Percentiles rank a stretch among this genome's conserved stretches.
Evolutionary conservation across 768 basidiomycete genomes (phyloP).

Genomic region (Suillus subalutaceus): DNA sequence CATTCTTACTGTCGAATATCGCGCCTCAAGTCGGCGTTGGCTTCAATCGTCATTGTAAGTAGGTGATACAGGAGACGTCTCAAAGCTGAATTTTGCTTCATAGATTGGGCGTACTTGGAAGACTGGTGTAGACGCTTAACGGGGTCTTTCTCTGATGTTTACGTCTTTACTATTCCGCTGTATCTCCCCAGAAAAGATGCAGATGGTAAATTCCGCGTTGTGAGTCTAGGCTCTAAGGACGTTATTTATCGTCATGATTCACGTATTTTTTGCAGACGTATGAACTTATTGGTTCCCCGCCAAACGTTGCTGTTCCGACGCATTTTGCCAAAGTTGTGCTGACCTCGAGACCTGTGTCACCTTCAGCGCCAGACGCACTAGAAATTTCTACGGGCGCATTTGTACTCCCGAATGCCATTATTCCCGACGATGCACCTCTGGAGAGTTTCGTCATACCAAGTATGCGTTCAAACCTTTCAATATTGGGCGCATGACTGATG

Average conservation of each 20-base stretch:
- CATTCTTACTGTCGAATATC: conserved; percentile 92
- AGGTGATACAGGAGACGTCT: background rate
- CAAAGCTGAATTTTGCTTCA: background rate
- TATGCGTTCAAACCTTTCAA: conserved; percentile 36
- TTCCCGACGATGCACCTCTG: conserved; percentile 81
- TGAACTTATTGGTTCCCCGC: conserved; percentile 93
- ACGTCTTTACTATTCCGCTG: conserved; percentile 96
- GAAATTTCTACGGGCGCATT: conserved; percentile 93
- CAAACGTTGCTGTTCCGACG: conserved; percentile 91
- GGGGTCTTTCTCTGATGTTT: conserved; percentile 88
- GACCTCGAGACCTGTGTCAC: conserved; percentile 72
- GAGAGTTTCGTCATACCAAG: conserved; percentile 83
- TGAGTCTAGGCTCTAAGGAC: conserved; percentile 43
- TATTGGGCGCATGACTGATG: conserved; percentile 4
- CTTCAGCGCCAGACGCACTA: conserved; percentile 64
- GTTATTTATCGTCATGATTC: background rate
- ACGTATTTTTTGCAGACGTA: conserved; percentile 57
- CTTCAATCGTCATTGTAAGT: conserved; percentile 94
- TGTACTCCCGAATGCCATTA: conserved; percentile 92
- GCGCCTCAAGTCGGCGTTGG: conserved; percentile 98
- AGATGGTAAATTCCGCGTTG: conserved; percentile 96
- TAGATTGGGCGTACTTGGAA: conserved; percentile 97
- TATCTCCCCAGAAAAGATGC: conserved; percentile 85
- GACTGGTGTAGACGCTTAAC: conserved; percentile 95
- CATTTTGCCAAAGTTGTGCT: conserved; percentile 98